phyloP scores from a whole-genome alignment of 78 protist species.

The Creolimax fragrantissima region DNA sequence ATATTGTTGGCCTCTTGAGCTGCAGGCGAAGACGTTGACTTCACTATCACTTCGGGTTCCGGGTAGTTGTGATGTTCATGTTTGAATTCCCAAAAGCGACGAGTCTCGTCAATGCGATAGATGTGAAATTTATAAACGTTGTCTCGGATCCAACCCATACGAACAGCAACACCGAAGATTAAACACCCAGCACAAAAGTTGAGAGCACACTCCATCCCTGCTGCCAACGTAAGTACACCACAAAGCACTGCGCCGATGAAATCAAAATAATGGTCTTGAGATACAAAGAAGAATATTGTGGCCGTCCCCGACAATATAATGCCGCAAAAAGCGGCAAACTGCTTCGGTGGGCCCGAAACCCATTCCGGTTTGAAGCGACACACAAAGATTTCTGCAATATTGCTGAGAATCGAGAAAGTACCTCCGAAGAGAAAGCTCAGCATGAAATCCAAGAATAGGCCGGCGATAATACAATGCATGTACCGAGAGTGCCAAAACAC shows the following conservation, averaged over 20 bases:
- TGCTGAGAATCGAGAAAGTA: neutral
- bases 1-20: neutral
- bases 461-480: slow-evolving; percentile 15
- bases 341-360: slow-evolving; percentile 10
- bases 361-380: neutral
- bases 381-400: neutral
- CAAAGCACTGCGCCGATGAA: slow-evolving; percentile 12
- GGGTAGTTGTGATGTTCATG: neutral
- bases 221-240: slow-evolving; percentile 7
- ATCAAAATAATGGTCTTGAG: neutral
- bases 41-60: neutral
- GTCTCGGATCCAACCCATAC: neutral
- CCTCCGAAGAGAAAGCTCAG: slow-evolving; percentile 12
- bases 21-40: neutral
- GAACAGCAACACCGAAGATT: neutral
- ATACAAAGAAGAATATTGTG: neutral
- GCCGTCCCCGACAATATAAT: neutral
- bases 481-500: neutral
- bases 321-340: slow-evolving; percentile 13
- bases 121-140: slow-evolving; percentile 7
- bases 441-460: neutral
- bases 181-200: slow-evolving; percentile 20
- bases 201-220: slow-evolving; percentile 6
- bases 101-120: neutral
- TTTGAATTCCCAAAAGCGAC: neutral